A percentile compares a stretch with the other conserved stretches of the same genome.
These are phyloP conservation scores for Fragilaria crotonensis DNA, from an alignment of 108 stramenopile species.

Conservation along the genomic window DNA sequence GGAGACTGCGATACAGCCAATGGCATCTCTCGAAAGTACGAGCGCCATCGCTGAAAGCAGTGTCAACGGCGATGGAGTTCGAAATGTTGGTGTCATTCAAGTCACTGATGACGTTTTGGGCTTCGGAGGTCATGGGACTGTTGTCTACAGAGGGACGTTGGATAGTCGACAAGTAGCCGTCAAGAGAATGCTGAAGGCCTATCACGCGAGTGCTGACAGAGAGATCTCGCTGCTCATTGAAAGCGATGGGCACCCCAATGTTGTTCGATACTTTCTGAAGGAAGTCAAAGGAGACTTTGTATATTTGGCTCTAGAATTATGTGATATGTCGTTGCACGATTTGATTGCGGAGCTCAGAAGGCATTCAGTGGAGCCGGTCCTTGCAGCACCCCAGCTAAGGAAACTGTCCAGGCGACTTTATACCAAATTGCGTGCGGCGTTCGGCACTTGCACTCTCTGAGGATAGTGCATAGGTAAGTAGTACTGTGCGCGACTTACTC, in stretches of 20 bases:
- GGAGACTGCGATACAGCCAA: not conserved
- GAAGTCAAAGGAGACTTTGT: conserved; percentile 91
- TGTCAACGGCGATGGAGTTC: not conserved
- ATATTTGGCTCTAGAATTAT: conserved; percentile 91
- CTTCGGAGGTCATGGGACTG: conserved; percentile 94
- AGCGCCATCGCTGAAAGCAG: no score
- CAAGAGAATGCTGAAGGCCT: conserved; percentile 90
- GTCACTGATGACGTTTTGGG: conserved; percentile 86
- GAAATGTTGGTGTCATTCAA: conserved; percentile 55
- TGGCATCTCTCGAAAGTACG: not conserved
- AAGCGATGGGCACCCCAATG: conserved; percentile 89
- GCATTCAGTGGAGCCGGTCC: conserved; percentile 11
- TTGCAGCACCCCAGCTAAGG: not conserved
- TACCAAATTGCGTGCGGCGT: conserved; percentile 87
- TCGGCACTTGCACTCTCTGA: conserved; percentile 78
- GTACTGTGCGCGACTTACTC: not conserved
- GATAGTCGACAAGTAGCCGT: conserved; percentile 91
- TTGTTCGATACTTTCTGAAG: conserved; percentile 85
- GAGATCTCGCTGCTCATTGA: conserved; percentile 91
- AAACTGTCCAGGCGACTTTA: conserved; percentile 18
- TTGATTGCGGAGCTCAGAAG: conserved; percentile 59
- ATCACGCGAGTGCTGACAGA: conserved; percentile 87
- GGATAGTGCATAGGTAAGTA: conserved; percentile 76
- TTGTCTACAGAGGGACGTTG: conserved; percentile 87
- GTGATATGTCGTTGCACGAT: conserved; percentile 84